Base-by-base conservation (phyloP, 768 basidiomycete genomes). In the Ramaria rubella region DNA sequence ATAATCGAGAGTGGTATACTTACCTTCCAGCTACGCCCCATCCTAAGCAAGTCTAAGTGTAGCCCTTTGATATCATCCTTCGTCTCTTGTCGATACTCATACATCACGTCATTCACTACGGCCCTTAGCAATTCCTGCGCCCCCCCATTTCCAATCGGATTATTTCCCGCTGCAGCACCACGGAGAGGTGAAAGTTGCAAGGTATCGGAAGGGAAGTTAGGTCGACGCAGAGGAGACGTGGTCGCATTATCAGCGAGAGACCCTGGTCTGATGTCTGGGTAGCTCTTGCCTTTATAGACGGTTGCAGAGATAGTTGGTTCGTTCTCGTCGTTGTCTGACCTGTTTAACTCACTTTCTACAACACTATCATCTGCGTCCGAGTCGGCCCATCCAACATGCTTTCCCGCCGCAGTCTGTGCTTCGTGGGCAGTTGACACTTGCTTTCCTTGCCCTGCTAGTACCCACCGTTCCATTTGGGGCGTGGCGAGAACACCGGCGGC, bases 61-160 rank as follows among this genome's bases (percentile, higher is more conserved):
- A 90, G 70, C 2, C 85, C 86, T 66, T 79, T 77, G 77, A 89
- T 80, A 73, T 88, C 83, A n/a, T 79, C 74, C 63, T 79, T 77
- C 23, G 80, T 82, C 66, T 89, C 86, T 60, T 76, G 74, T 65
- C 83, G 84, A 63, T 81, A 85, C 60, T 90, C 87, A 60, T 76
- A 80, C 81, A 90, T 81, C 57, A 81, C 83, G 54, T 89, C 87
- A 44, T 78, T 76, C 51, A 90, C 78, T 53, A 87, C 80, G 23
- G 75, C 75, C 54, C 81, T 79, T 58, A 90, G 67, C 26, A 88
- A 73, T 38, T 85, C 82, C 49, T 86, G 82, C 15, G 81, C 77
- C 5, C 44, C 46, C 29, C 53, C 36, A 69, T 69, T 75, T 73
- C 76, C 4, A 70, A 62, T 34, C 71, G 67, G 19, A 73, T 63